Evolutionary conservation across 2,329 filamentous ascomycete genomes (phyloP).

Genomic region (Sporothrix euskadiensis): DNA sequence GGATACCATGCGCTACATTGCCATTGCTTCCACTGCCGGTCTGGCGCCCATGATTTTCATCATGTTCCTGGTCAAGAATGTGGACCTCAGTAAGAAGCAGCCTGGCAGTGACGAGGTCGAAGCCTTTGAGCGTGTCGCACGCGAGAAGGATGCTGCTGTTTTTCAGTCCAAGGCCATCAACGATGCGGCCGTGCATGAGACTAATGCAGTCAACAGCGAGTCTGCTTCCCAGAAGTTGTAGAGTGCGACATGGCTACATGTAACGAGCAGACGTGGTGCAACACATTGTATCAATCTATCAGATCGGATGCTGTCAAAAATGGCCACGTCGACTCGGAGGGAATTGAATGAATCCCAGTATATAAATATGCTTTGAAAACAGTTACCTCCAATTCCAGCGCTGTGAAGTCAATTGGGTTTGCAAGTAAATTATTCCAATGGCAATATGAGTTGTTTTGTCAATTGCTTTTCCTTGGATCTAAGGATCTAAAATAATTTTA

Average conservation of each 20-base stretch:
- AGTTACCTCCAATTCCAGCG: no score
- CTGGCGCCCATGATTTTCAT: constrained; percentile 23
- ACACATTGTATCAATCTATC: no score
- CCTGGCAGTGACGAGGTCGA: background rate
- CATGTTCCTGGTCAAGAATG: constrained; percentile 27
- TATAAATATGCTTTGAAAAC: no score
- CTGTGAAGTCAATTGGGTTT: no score
- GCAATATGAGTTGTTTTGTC: no score
- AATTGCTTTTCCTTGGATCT: no score
- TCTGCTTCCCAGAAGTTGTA: background rate
- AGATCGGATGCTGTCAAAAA: no score
- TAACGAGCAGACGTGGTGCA: background rate
- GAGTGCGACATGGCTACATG: background rate
- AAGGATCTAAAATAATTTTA: no score
- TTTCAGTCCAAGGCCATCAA: background rate
- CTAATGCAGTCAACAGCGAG: background rate
- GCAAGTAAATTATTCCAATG: no score
- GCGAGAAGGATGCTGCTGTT: background rate
- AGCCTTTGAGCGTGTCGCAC: constrained; percentile 2
- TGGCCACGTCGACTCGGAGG: no score
- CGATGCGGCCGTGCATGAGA: background rate
- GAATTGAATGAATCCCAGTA: no score
- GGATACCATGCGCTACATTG: constrained; percentile 49
- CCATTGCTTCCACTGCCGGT: constrained; percentile 18
- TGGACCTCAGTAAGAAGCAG: constrained; percentile 15